phyloP scores from a whole-genome alignment of 1,284 basidiomycete genomes.

The Vanrija sp. region DNA sequence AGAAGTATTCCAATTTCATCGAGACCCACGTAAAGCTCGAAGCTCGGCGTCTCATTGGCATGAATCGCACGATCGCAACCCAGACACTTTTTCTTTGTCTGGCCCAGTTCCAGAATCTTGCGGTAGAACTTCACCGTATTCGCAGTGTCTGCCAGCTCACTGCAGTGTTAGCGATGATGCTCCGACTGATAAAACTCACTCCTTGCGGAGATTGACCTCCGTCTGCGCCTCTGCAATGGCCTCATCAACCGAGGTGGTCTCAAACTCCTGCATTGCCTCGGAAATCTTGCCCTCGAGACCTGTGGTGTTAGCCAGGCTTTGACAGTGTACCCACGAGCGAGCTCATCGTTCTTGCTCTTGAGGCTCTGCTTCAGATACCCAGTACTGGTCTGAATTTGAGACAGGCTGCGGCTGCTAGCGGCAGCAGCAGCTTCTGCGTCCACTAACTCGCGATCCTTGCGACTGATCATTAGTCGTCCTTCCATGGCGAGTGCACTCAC shows the following conservation, averaged over 20 bases:
- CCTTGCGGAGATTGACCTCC: constrained; percentile 57
- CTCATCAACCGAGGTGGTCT: constrained; percentile 52
- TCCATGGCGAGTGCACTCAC: constrained; percentile 51
- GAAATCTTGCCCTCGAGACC: constrained; percentile 58
- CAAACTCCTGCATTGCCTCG: constrained; percentile 51
- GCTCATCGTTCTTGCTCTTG: constrained; percentile 61
- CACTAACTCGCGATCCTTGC: constrained; percentile 61
- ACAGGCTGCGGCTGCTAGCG: constrained; percentile 57
- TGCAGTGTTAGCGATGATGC: not conserved
- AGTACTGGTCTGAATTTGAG: constrained; percentile 61
- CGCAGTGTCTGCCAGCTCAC: constrained; percentile 15
- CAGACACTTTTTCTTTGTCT: constrained; percentile 64
- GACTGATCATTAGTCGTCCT: constrained; percentile 48
- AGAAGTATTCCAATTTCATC: not conserved
- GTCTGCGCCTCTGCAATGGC: constrained; percentile 58
- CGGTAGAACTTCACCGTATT: constrained; percentile 56
- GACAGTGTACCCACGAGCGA: constrained; percentile 55
- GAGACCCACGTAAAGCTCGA: constrained; percentile 63
- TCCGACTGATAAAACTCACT: constrained; percentile 50
- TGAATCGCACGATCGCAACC: constrained; percentile 71
- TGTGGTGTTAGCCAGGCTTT: constrained; percentile 30
- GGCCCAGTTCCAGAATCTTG: constrained; percentile 60
- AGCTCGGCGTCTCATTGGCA: constrained; percentile 59
- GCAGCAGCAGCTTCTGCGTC: constrained; percentile 58
- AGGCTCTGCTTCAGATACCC: constrained; percentile 60